Base-by-base conservation (phyloP, 305 asterid species). In the Stenogyne calaminthoides region DNA sequence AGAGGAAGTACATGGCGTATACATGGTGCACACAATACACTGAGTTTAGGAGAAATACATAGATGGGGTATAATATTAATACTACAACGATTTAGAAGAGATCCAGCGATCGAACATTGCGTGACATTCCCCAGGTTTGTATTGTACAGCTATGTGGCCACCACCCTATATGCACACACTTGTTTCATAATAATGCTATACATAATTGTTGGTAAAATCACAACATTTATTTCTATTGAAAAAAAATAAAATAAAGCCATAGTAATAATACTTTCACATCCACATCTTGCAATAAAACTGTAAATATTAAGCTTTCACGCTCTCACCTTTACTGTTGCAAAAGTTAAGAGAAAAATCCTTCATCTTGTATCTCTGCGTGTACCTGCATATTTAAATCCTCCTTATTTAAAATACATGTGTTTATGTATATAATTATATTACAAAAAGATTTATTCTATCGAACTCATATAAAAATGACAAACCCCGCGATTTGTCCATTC, bases 401-500 rank as follows among this genome's bases (percentile, higher is more conserved):
- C 14, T 40, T 1, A 25, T 3, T 25, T 25, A 25, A 3, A 25
- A n/a, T n/a, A n/a, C n/a, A 25, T 25, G 3, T 25, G 29, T 25
- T 25, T 25, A 25, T 25, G 2, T 47, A 15, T 19, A n/a, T 55
- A 27, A 27, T 3, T 5, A 9, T 12, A 10, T 7, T 57, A 8
- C 6, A 34, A 8, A 32, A 4, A 10, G n/a, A 27, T 12, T 22
- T 11, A 2, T 6, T 36, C 10, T 6, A n/a, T n/a, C n/a, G n/a
- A 34, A 5, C 39, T 34, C 39, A 2, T 4, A 39, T 3, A 40
- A 1, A 34, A 27, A 32, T 0, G 18, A 68, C 74, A 4, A n/a
- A 76, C 79, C 79, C 79, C 27, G 79, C 75, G 0, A 76, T 25
- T 25, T 76, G 71, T n/a, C 71, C 75, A 44, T 76, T 55, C 3